Evolutionary conservation across 441 rosid genomes (phyloP).

Genomic region (Bruguiera hainesii): DNA sequence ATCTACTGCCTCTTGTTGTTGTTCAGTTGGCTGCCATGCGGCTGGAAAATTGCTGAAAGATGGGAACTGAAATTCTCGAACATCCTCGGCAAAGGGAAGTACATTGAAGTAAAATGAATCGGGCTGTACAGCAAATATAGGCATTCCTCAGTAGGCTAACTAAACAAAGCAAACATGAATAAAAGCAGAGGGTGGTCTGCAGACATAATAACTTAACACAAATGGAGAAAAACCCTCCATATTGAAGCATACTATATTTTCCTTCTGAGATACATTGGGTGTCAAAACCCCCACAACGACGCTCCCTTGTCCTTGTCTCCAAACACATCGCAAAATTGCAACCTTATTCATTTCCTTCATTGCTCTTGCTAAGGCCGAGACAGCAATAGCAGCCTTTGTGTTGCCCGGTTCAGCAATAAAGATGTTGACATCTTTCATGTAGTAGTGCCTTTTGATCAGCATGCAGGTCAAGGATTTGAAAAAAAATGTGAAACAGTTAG

Average conservation of each 20-base stretch:
- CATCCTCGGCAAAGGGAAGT: constrained; percentile 88
- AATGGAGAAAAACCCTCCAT: constrained; percentile 8
- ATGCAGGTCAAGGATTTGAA: constrained; percentile 12
- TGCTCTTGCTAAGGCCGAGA: constrained; percentile 92
- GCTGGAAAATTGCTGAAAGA: constrained; percentile 72
- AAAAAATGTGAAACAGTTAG: constrained; percentile 10
- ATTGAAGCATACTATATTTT: constrained; percentile 51
- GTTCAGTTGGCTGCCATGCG: constrained; percentile 68
- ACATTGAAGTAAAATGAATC: constrained; percentile 88
- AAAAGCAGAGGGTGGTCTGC: constrained; percentile 2
- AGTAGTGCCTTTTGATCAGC: constrained; percentile 63
- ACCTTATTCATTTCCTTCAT: constrained; percentile 77
- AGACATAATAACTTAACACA: constrained; percentile 12
- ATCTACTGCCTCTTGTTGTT: constrained; percentile 83
- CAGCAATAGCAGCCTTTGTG: constrained; percentile 51
- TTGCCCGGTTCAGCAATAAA: constrained; percentile 86
- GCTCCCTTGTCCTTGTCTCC: constrained; percentile 81
- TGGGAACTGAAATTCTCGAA: constrained; percentile 89
- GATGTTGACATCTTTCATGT: constrained; percentile 85
- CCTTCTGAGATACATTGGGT: constrained; percentile 66
- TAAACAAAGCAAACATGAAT: constrained; percentile 18
- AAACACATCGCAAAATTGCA: constrained; percentile 89
- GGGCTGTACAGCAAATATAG: constrained; percentile 47
- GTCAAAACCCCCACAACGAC: constrained; percentile 81
- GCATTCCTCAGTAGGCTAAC: constrained; percentile 16